Evolutionary conservation across 208 protist genomes (phyloP).

Genomic region (Herpetomonas samuelpessoai): DNA sequence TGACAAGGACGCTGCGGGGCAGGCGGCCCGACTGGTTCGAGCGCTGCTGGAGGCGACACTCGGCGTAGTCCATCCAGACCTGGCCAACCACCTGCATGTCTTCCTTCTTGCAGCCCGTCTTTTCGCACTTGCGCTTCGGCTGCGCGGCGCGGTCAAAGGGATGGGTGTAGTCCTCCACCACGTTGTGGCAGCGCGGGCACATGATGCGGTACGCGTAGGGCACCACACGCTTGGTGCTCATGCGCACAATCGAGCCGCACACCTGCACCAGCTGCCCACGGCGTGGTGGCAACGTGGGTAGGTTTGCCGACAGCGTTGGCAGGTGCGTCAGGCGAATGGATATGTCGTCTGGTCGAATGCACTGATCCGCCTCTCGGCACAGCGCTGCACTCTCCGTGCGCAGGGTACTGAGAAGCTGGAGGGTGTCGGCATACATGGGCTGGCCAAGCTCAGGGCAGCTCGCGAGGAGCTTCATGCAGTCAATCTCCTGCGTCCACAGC

Average conservation of each 20-base stretch:
- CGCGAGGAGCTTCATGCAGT: constrained; percentile 72
- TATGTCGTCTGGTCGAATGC: constrained; percentile 40
- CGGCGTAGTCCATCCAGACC: constrained; percentile 88
- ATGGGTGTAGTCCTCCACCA: constrained; percentile 43
- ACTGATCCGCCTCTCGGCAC: constrained; percentile 44
- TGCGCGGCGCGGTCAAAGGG: constrained; percentile 63
- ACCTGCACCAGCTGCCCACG: constrained; percentile 67
- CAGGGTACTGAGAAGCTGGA: constrained; percentile 39
- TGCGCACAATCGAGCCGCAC: constrained; percentile 81
- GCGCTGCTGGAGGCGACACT: constrained; percentile 88
- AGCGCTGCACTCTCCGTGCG: constrained; percentile 42
- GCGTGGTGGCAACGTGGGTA: constrained; percentile 59
- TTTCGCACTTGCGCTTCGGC: constrained; percentile 39
- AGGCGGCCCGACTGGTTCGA: constrained; percentile 66
- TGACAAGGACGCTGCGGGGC: constrained; percentile 74
- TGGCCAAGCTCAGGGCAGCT: constrained; percentile 40
- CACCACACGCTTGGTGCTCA: constrained; percentile 77
- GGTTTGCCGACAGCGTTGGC: constrained; percentile 35
- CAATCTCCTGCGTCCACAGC: constrained; percentile 68
- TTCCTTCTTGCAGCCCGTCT: constrained; percentile 58
- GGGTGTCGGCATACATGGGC: constrained; percentile 44
- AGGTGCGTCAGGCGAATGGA: constrained; percentile 73
- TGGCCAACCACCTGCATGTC: constrained; percentile 67
- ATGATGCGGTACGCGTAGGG: constrained; percentile 62
- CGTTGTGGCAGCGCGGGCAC: constrained; percentile 62